Evolutionary conservation across 1,284 basidiomycete genomes (phyloP).

Genomic region (Naganishia albida): DNA sequence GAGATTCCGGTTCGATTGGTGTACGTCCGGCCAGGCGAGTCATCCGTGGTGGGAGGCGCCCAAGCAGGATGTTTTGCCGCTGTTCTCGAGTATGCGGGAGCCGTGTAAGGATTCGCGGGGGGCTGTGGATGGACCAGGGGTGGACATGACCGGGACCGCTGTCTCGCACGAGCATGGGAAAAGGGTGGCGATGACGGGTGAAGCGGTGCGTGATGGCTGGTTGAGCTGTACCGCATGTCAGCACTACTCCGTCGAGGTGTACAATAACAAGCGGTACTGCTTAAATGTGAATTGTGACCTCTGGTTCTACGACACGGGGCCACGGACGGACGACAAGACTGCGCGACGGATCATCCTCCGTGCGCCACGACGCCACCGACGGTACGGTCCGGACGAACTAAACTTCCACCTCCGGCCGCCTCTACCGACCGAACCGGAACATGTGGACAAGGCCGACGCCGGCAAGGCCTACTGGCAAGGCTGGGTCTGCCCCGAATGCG

Average conservation of each 20-base stretch:
- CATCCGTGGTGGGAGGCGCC: conserved; percentile 46
- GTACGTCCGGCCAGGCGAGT: conserved; percentile 35
- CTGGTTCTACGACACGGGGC: conserved; percentile 19
- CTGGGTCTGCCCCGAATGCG: conserved; percentile 46
- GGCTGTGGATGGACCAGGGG: conserved; percentile 5
- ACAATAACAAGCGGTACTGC: conserved; percentile 30
- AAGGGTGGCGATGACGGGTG: neutral
- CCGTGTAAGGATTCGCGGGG: neutral
- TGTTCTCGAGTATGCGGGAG: conserved; percentile 1
- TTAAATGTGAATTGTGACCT: conserved; percentile 34
- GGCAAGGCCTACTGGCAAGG: conserved; percentile 45
- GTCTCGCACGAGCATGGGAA: neutral
- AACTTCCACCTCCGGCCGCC: conserved; percentile 37
- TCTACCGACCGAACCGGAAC: conserved; percentile 27
- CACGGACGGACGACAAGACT: neutral
- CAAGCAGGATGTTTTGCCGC: neutral
- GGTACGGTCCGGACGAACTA: conserved; percentile 38
- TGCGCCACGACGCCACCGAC: conserved; percentile 27
- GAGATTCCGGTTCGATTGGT: conserved; percentile 51
- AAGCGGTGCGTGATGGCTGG: conserved; percentile 16
- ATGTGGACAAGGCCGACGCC: conserved; percentile 33
- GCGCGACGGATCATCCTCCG: conserved; percentile 31
- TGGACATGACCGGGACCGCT: conserved; percentile 12
- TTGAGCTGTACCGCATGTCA: conserved; percentile 24
- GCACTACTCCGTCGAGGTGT: conserved; percentile 26